A percentile compares a stretch with the other conserved stretches of the same genome.
phyloP scores from a whole-genome alignment of 2,329 filamentous ascomycete species.

The Pseudogymnoascus sp. region DNA sequence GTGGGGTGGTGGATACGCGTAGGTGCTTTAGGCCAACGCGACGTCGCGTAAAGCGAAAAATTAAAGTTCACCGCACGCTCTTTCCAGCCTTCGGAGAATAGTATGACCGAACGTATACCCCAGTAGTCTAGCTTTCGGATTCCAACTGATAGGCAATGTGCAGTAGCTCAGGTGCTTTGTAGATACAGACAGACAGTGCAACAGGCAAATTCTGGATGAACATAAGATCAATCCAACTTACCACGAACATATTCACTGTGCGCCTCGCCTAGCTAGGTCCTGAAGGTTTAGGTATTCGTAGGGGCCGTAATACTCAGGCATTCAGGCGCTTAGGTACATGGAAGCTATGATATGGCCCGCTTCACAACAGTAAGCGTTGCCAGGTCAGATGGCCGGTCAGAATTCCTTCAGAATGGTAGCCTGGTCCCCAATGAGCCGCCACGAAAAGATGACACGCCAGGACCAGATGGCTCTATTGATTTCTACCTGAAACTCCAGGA shows the following conservation, averaged over 20 bases:
- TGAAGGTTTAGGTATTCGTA: background rate
- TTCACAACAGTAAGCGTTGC: constrained; percentile 5
- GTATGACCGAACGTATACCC: background rate
- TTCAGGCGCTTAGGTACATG: background rate
- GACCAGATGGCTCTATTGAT: constrained; percentile 45
- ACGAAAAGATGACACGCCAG: constrained; percentile 40
- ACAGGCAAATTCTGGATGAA: background rate
- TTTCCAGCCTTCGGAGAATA: background rate
- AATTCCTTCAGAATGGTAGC: constrained; percentile 17
- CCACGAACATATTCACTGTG: background rate
- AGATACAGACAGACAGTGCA: background rate
- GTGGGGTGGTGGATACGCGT: constrained; percentile 7
- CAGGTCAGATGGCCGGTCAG: constrained; percentile 25
- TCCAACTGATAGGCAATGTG: background rate
- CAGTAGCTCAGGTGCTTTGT: background rate
- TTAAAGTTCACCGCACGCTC: background rate
- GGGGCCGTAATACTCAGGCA: background rate
- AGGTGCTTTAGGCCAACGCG: background rate
- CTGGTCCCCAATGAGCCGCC: constrained; percentile 33
- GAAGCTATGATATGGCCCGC: constrained; percentile 4
- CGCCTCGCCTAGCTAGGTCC: background rate
- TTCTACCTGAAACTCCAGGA: constrained; percentile 44
- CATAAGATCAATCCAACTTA: background rate
- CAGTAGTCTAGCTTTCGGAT: background rate
- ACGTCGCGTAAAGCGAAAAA: background rate